These are phyloP conservation scores for Yamadazyma conglobata DNA, from an alignment of 1,139 yeast species.

Conservation along the genomic window DNA sequence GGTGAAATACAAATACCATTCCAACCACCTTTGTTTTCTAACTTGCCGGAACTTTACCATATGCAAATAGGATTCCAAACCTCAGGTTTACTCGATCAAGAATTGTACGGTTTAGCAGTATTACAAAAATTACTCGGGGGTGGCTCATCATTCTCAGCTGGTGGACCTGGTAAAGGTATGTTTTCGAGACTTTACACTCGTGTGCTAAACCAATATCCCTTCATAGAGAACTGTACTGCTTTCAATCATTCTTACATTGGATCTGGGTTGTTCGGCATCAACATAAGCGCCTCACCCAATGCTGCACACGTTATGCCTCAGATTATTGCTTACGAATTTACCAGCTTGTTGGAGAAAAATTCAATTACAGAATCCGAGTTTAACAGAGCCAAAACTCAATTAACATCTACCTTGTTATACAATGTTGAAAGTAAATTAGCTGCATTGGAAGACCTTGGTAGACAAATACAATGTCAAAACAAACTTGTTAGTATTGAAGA, in stretches of 20 bases:
- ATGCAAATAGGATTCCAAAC: conserved; percentile 90
- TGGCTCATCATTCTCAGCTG: conserved; percentile 96
- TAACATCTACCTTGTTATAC: conserved; percentile 86
- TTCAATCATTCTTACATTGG: conserved; percentile 90
- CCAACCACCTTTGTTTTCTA: conserved; percentile 63
- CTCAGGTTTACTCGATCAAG: conserved; percentile 76
- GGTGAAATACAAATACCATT: conserved; percentile 73
- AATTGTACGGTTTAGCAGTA: conserved; percentile 86
- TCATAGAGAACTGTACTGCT: conserved; percentile 82
- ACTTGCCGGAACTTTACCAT: conserved; percentile 79
- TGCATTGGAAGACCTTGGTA: conserved; percentile 88
- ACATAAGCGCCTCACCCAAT: conserved; percentile 79
- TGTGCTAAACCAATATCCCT: conserved; percentile 87
- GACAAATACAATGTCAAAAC: conserved; percentile 87
- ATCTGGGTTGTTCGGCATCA: conserved; percentile 87
- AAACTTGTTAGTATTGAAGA: conserved; percentile 74
- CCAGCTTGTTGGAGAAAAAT: conserved; percentile 56
- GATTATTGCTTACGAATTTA: conserved; percentile 72
- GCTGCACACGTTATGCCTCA: conserved; percentile 85
- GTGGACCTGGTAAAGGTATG: conserved; percentile 99
- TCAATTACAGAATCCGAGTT: conserved; percentile 71
- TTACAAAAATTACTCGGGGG: conserved; percentile 94
- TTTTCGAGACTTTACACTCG: conserved; percentile 89
- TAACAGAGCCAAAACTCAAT: conserved; percentile 85
- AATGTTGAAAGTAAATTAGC: conserved; percentile 90